These are phyloP conservation scores for Lactarius deliciosus DNA, from an alignment of 768 basidiomycete genomes.

Conservation along the genomic window DNA sequence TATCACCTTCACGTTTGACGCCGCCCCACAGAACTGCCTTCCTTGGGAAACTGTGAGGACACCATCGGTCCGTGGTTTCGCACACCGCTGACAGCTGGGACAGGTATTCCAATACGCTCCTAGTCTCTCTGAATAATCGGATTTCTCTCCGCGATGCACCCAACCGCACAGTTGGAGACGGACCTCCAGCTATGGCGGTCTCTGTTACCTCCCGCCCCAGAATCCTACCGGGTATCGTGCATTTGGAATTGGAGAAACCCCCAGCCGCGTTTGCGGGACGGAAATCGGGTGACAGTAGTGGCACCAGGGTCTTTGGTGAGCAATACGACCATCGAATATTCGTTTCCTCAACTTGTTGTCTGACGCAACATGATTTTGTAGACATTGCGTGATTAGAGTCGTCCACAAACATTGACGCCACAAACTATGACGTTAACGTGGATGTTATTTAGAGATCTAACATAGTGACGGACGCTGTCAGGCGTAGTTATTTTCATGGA, in stretches of 20 bases:
- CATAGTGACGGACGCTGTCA: not conserved
- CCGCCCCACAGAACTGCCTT: not conserved
- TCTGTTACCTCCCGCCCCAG: not conserved
- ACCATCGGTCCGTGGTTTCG: not conserved
- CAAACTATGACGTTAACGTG: not conserved
- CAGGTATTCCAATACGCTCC: constrained; percentile 21
- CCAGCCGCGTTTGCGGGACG: not conserved
- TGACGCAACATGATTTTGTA: not conserved
- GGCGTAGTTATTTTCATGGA: not conserved
- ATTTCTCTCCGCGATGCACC: constrained; percentile 12
- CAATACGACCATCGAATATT: not conserved
- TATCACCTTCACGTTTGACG: not conserved
- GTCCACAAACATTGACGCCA: not conserved
- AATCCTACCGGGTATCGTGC: not conserved
- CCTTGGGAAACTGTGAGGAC: constrained; percentile 18
- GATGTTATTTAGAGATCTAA: not conserved
- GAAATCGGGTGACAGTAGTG: not conserved
- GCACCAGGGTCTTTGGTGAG: not conserved
- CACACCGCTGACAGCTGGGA: not conserved
- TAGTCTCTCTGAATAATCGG: constrained; percentile 21
- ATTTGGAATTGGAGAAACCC: not conserved
- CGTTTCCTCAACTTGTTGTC: not conserved
- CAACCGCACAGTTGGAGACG: not conserved
- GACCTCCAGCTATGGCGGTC: not conserved
- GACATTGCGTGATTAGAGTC: not conserved